Conservation (phyloP, 1,139 yeast species). For the Barnettozyma hawaiiensis region DNA sequence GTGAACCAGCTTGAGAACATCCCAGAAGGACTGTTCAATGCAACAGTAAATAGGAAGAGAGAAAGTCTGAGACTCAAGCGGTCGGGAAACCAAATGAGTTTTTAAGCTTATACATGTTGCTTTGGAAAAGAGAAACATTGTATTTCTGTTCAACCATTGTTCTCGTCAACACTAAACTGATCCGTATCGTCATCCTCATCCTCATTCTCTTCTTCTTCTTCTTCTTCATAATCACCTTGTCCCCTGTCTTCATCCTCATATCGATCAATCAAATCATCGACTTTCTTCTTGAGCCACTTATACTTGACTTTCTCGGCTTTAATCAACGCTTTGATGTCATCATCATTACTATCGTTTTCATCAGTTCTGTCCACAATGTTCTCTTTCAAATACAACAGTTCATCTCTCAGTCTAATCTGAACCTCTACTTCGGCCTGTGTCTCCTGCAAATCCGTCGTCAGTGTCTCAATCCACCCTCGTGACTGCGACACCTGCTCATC, state of each 20-base stretch:
- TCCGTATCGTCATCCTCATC: neutral
- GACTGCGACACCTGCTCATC: slow-evolving; percentile 16
- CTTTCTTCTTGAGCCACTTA: slow-evolving; percentile 7
- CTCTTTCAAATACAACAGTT: slow-evolving; percentile 1
- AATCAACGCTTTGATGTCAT: slow-evolving; percentile 6
- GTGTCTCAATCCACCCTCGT: slow-evolving; percentile 1
- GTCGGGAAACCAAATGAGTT: slow-evolving; percentile 26
- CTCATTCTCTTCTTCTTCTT: neutral
- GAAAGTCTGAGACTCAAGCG: slow-evolving; percentile 36
- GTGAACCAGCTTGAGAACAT: slow-evolving; percentile 13
- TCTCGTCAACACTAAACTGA: neutral
- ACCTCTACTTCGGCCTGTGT: slow-evolving; percentile 2
- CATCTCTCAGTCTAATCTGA: slow-evolving; percentile 1
- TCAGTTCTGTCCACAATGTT: neutral
- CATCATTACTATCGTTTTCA: slow-evolving; percentile 8
- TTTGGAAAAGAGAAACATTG: too few relatives aligned
- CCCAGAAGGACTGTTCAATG: slow-evolving; percentile 27
- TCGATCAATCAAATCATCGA: slow-evolving; percentile 1
- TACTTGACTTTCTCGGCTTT: slow-evolving; percentile 12
- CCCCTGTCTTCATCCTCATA: slow-evolving; percentile 5
- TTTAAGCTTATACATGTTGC: neutral
- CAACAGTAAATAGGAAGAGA: slow-evolving; percentile 35
- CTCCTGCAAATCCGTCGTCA: neutral
- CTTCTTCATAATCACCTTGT: slow-evolving; percentile 6
- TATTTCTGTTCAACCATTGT: neutral